Base-by-base conservation (phyloP, 305 asterid species). In the Fraxinus latifolia region DNA sequence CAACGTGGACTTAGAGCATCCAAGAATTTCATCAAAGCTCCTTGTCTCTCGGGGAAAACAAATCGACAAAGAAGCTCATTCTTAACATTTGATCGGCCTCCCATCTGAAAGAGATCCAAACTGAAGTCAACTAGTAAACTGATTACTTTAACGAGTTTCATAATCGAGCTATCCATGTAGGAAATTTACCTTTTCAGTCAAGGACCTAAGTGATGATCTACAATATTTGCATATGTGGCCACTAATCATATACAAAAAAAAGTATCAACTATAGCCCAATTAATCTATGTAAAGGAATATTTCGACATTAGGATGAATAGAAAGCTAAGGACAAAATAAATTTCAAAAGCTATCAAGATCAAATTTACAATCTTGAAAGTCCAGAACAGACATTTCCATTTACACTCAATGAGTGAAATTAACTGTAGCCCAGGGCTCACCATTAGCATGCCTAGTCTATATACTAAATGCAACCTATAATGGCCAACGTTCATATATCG, bases 1-100 rank as follows among this genome's bases (percentile, higher is more conserved):
- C 99, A 95, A 21, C 93, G 92, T 19, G 99, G 99, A 86, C 98
- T 94, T 83, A 95, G 86, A 81, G 90, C 91, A 83, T 91, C 95
- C 93, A 95, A 92, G 77, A 95, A 94, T 83, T 93, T 91, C 97
- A 89, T 84, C 89, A 95, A 83, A 73, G 98, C 95, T 60, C 99
- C 98, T 0, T 96, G 97, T 81, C 92, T 94, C 84, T 95, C 99
- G 0, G 99, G 99, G 84, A 94, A 95, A 67, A 87, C 76, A 82
- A 95, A 95, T 34, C 98, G 95, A 80, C 97, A 95, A 55, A 94
- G 90, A 78, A 95, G 87, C 89, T 95, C 99, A 29, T 93, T 85
- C 76, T 87, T 85, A 78, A 95, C 93, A 39, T 90, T 79, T 75
- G 99, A 92, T 86, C 98, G 89, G 31, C 99, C 98, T 82, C 99